phyloP scores from a whole-genome alignment of 495 filamentous ascomycete species.

The Hypoxylon intermedium region DNA sequence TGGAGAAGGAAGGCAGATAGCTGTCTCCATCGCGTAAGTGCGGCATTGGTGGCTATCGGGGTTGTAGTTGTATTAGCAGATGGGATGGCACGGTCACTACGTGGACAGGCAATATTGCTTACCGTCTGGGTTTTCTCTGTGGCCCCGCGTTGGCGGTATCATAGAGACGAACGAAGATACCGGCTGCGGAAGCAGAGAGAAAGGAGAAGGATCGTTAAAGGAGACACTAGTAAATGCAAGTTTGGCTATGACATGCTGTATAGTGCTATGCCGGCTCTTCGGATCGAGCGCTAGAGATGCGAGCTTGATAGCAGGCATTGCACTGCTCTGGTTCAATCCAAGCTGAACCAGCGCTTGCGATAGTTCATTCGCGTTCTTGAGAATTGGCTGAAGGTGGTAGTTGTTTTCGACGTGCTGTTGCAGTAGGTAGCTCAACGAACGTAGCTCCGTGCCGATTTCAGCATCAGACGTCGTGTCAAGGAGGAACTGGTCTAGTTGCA shows the following conservation, averaged over 20 bases:
- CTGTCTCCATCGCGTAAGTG: slow-evolving; percentile 46
- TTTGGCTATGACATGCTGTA: slow-evolving; percentile 44
- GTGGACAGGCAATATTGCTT: background rate
- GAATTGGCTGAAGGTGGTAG: slow-evolving; percentile 43
- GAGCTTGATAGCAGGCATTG: slow-evolving; percentile 21
- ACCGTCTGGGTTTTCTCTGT: slow-evolving; percentile 25
- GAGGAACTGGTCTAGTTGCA: slow-evolving; percentile 41
- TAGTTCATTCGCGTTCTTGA: slow-evolving; percentile 28
- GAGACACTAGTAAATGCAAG: slow-evolving; percentile 44
- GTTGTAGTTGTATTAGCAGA: slow-evolving; percentile 7
- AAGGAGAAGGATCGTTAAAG: slow-evolving; percentile 24
- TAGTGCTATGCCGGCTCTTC: slow-evolving; percentile 37
- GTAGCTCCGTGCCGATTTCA: slow-evolving; percentile 41
- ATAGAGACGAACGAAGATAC: slow-evolving; percentile 41
- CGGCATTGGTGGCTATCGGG: slow-evolving; percentile 36
- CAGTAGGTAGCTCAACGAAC: slow-evolving; percentile 38
- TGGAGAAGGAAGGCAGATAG: slow-evolving; percentile 49
- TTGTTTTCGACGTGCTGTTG: slow-evolving; percentile 46
- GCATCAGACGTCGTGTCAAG: slow-evolving; percentile 42
- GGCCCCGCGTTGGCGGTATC: slow-evolving; percentile 32
- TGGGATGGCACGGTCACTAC: too few species aligned
- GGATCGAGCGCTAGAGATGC: slow-evolving; percentile 40
- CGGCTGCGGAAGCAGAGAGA: slow-evolving; percentile 46
- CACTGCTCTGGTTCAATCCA: slow-evolving; percentile 30
- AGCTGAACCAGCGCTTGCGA: slow-evolving; percentile 33